These are phyloP conservation scores for Exidia glandulosa DNA, from an alignment of 768 basidiomycete species.

Conservation along the genomic window DNA sequence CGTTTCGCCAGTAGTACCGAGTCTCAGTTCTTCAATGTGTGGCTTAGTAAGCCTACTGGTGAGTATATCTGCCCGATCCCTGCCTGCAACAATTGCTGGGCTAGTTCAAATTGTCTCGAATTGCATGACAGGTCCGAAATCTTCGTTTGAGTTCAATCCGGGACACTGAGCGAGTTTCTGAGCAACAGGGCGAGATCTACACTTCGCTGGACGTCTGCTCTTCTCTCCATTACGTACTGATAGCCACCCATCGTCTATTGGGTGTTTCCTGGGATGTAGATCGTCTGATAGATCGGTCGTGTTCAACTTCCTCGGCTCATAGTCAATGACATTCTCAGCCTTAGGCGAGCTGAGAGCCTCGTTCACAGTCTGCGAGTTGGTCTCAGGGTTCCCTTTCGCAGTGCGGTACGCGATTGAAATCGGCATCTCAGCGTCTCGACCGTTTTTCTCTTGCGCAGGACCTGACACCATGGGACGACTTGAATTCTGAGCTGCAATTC, in stretches of 20 bases:
- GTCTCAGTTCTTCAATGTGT: too few relatives aligned
- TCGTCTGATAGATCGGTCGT: constrained; percentile 9
- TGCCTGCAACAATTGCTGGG: constrained; percentile 20
- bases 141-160: constrained; percentile 16
- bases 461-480: too few relatives aligned
- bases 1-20: too few relatives aligned
- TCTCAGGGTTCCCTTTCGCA: background rate
- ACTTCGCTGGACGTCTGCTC: constrained; percentile 12
- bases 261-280: constrained; percentile 8
- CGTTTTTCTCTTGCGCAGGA: background rate
- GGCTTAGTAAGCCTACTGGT: constrained; percentile 22
- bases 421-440: background rate
- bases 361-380: constrained; percentile 3
- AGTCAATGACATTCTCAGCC: constrained; percentile 11
- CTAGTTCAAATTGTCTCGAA: constrained; percentile 10
- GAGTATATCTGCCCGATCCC: constrained; percentile 30
- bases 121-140: background rate
- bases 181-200: constrained; percentile 16
- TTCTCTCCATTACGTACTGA: constrained; percentile 13
- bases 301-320: constrained; percentile 13
- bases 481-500: too few relatives aligned
- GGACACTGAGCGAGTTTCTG: constrained; percentile 18
- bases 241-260: constrained; percentile 16
- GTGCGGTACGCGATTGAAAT: background rate
- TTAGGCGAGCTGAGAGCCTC: constrained; percentile 7